Conservation (phyloP, 306 rosid genomes). For the Quercus engelmannii region DNA sequence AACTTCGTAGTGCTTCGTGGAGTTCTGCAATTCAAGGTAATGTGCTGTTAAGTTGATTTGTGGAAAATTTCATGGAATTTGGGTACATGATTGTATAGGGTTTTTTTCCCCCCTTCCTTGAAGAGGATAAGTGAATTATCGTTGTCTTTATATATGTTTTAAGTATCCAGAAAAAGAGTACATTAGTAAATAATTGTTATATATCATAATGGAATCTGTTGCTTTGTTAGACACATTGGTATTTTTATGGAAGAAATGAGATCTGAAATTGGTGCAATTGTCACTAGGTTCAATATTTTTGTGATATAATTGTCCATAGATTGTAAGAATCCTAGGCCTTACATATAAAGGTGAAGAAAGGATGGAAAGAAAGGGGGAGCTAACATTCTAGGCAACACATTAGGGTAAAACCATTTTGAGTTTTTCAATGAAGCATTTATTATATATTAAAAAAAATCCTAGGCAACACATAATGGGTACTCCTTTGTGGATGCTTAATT, state of each 20-base stretch:
- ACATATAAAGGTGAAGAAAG: neutral
- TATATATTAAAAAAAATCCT: too few relatives aligned
- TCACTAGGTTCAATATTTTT: neutral
- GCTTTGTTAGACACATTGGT: neutral
- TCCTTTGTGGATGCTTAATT: neutral
- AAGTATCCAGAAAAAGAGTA: neutral
- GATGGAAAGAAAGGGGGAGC: neutral
- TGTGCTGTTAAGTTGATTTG: neutral
- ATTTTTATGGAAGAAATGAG: neutral
- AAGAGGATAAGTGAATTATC: neutral
- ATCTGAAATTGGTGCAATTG: neutral
- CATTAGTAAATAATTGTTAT: neutral
- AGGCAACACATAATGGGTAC: neutral
- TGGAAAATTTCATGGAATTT: neutral
- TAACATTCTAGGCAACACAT: neutral
- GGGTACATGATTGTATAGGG: neutral
- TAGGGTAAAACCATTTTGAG: too few relatives aligned
- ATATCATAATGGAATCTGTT: neutral
- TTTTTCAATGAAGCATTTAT: too few relatives aligned
- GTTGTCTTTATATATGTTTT: neutral
- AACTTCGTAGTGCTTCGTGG: constrained; percentile 94
- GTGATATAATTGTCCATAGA: neutral
- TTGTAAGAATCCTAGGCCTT: neutral
- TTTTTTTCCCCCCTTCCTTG: neutral
- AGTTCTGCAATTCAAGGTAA: constrained; percentile 84